Conservation (phyloP, 257 asterid genomes). For the Galeopsis tetrahit region DNA sequence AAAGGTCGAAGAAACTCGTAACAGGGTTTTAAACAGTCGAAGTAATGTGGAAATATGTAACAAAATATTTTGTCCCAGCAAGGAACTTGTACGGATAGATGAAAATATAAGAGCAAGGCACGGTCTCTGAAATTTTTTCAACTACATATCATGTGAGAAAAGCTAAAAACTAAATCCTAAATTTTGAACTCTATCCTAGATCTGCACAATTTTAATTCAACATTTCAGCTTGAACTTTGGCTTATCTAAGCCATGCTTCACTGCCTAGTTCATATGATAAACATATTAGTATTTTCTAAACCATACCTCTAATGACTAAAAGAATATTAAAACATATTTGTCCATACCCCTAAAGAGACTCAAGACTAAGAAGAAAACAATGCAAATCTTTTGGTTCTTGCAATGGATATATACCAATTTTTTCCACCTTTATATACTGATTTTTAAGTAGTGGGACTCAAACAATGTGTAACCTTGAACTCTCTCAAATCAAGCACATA, state of each 20-base stretch:
- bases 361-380: too few relatives aligned
- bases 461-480: too few relatives aligned
- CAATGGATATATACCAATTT: too few relatives aligned
- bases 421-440: too few relatives aligned
- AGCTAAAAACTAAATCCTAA: conserved; percentile 4
- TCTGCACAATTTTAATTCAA: background rate
- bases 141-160: background rate
- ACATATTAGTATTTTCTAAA: conserved; percentile 1
- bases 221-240: background rate
- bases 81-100: conserved; percentile 2
- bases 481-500: too few relatives aligned
- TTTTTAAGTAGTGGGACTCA: too few relatives aligned
- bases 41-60: background rate
- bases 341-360: too few relatives aligned
- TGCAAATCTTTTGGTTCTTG: too few relatives aligned
- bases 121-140: background rate
- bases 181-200: conserved; percentile 15
- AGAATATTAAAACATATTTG: background rate
- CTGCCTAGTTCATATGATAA: background rate
- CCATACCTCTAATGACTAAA: background rate
- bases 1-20: conserved; percentile 8
- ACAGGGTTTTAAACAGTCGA: background rate
- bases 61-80: background rate
- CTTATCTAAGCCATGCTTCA: background rate
- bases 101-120: background rate